Evolutionary conservation across 257 asterid genomes (phyloP), one percentile per base, ranked within the genome.

Genomic region (Ocimum tenuiflorum): DNA sequence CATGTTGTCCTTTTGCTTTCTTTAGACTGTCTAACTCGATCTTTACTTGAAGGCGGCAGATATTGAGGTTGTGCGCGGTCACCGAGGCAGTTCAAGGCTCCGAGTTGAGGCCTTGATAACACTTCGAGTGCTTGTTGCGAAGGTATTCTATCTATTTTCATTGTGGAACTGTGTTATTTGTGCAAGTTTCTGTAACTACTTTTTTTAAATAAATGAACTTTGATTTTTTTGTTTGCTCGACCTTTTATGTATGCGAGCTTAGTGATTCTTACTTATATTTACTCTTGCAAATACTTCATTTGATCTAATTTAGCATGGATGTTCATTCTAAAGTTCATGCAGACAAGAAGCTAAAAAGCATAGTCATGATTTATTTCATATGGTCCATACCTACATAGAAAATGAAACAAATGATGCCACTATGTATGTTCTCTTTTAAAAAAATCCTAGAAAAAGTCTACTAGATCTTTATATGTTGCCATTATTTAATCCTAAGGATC

Each of bases 71-170:
- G 58, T 75, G 60, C 86, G 91, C 73, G 99, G 97, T 65, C 96
- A 84, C 54, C 83, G 84, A 53, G 99, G 97, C 74, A 90, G 96
- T 75, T 85, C 96, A 62, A 72, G 69, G 65, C 89, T 94, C 66
- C 92, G 99, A 24, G 78, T 86, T 41, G 96, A 90, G 81, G 96
- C 95, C 75, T 76, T 94, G 72, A 39, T 67, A 23, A 80, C 99
- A 51, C 81, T 94, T 47, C 76, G 95, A 43, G 86, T 88, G 76
- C 96, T 94, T 77, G 77, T 94, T 75, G 89, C 91, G 42, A 90
- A 88, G 96, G 98, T 91, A 61, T 60, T 72, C 58, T 75, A 59
- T 35, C 60, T 53, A 53, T 53, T 80, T 69, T 65, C 51, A 56
- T 11, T 63, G 22, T 27, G 68, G 12, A 66, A 54, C 47, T 71